phyloP scores from a whole-genome alignment of 2,329 filamentous ascomycete genomes.

The Zymoseptoria tritici region DNA sequence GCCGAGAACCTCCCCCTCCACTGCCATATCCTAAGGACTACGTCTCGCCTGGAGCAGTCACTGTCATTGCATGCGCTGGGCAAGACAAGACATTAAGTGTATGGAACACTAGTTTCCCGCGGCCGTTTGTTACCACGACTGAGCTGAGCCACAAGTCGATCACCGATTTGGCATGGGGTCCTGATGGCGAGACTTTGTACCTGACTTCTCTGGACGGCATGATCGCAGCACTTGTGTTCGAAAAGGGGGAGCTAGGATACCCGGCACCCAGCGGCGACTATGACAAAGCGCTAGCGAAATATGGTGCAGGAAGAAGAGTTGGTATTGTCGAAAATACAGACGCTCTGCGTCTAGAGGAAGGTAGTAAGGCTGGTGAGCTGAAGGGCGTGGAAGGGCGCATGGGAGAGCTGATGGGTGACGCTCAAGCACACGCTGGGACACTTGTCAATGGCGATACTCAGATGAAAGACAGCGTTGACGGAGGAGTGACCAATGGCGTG shows the following conservation, averaged over 20 bases:
- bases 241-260: constrained; percentile 81
- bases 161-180: constrained; percentile 88
- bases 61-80: constrained; percentile 91
- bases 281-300: constrained; percentile 86
- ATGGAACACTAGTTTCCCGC: constrained; percentile 93
- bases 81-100: constrained; percentile 94
- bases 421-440: constrained; percentile 48
- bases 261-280: constrained; percentile 82
- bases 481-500: constrained; percentile 14
- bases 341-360: constrained; percentile 74
- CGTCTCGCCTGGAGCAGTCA: constrained; percentile 54
- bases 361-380: constrained; percentile 81
- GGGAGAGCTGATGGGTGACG: constrained; percentile 96
- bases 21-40: constrained; percentile 42
- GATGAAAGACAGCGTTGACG: constrained; percentile 37
- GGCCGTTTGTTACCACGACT: constrained; percentile 82
- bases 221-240: constrained; percentile 74
- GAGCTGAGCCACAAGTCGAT: constrained; percentile 87
- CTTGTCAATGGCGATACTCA: constrained; percentile 27
- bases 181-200: constrained; percentile 80
- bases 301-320: constrained; percentile 78
- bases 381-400: constrained; percentile 88
- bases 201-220: constrained; percentile 83
- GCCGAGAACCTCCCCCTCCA: constrained; percentile 55
- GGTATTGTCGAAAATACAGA: constrained; percentile 91